phyloP scores from a whole-genome alignment of 352 stramenopile species.

The Pythium angustatum region DNA sequence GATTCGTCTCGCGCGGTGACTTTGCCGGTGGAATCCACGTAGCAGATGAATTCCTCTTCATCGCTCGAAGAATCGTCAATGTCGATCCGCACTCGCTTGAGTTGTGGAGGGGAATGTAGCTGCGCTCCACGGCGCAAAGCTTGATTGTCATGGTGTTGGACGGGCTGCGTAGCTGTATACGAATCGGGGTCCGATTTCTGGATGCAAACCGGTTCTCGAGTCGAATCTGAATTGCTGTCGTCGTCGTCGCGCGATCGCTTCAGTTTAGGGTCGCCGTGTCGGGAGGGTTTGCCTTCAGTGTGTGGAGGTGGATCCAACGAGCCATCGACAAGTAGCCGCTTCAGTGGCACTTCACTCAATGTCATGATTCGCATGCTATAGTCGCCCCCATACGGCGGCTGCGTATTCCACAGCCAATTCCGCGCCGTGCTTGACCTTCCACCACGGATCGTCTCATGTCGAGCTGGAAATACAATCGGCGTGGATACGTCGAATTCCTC shows the following conservation, averaged over 20 bases:
- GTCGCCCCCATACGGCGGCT: not conserved
- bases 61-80: constrained; percentile 1
- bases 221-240: no score
- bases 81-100: not conserved
- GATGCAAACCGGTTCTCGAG: no score
- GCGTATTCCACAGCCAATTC: constrained; percentile 1
- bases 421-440: not conserved
- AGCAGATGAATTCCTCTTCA: constrained; percentile 13
- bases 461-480: not conserved
- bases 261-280: no score
- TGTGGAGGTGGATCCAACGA: no score
- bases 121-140: not conserved
- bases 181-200: no score
- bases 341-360: constrained; percentile 7
- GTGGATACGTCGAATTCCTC: not conserved
- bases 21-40: constrained; percentile 5
- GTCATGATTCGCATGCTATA: constrained; percentile 11
- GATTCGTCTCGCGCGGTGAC: constrained; percentile 1
- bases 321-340: no score
- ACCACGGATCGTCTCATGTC: not conserved
- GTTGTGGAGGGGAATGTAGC: not conserved
- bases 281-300: no score
- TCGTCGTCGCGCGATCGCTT: no score
- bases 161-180: no score
- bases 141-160: not conserved